Percentiles rank a stretch among this genome's conserved stretches.
phyloP scores from a whole-genome alignment of 768 basidiomycete species.

The Kwoniella mangroviensis region DNA sequence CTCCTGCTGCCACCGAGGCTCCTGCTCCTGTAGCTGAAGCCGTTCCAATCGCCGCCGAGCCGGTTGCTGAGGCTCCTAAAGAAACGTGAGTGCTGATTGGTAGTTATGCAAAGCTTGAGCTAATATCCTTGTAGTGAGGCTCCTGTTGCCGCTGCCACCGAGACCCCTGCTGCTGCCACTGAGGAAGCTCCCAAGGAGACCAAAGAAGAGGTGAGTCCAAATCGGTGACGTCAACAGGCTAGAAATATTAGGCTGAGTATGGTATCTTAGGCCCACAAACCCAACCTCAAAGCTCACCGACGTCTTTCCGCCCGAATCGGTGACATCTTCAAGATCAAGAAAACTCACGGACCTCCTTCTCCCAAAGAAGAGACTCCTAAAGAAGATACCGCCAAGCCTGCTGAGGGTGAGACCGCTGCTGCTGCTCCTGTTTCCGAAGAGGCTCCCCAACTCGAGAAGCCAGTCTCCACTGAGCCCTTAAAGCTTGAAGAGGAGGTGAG shows the following conservation, averaged over 20 bases:
- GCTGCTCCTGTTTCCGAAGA: constrained; percentile 78
- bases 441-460: constrained; percentile 86
- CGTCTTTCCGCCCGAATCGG: constrained; percentile 82
- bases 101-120: not conserved
- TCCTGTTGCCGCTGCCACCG: constrained; percentile 55
- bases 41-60: constrained; percentile 20
- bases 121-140: constrained; percentile 11
- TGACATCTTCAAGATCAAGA: constrained; percentile 74
- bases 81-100: constrained; percentile 20
- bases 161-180: constrained; percentile 57
- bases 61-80: constrained; percentile 17
- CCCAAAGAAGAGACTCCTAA: constrained; percentile 63
- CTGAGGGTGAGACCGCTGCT: constrained; percentile 51
- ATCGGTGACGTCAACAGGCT: too few species aligned
- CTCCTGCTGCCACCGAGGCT: constrained; percentile 25
- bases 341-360: constrained; percentile 32
- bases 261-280: constrained; percentile 21
- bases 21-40: constrained; percentile 21
- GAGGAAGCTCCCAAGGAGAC: constrained; percentile 58
- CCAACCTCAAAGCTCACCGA: constrained; percentile 69
- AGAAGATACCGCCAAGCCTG: constrained; percentile 55
- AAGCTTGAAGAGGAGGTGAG: constrained; percentile 61
- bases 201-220: constrained; percentile 58
- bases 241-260: not conserved
- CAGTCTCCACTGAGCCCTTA: constrained; percentile 77